phyloP scores from a whole-genome alignment of 495 filamentous ascomycete genomes.

The Tuber magnatum region DNA sequence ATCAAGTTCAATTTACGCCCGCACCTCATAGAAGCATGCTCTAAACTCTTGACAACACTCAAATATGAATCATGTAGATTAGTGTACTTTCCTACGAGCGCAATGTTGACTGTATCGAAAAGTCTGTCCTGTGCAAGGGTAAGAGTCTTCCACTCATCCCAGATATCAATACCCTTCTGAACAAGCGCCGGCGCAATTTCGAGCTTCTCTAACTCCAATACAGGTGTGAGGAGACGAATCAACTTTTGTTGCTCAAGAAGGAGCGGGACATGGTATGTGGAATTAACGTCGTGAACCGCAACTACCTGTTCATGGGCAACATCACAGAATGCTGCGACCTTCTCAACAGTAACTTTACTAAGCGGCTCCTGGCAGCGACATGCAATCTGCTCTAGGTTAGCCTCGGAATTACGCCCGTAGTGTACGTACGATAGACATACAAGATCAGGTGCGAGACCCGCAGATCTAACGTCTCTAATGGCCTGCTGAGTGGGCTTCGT shows the following conservation, averaged over 20 bases:
- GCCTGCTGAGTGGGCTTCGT: constrained; percentile 94
- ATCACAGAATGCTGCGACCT: constrained; percentile 82
- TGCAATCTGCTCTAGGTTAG: constrained; percentile 56
- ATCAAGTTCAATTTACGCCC: constrained; percentile 68
- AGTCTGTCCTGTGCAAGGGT: constrained; percentile 55
- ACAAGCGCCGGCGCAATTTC: constrained; percentile 47
- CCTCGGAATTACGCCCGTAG: constrained; percentile 1
- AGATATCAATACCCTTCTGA: constrained; percentile 55
- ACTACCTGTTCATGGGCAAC: constrained; percentile 74
- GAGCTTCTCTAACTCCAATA: constrained; percentile 54
- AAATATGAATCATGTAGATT: constrained; percentile 77
- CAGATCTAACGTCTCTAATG: constrained; percentile 65
- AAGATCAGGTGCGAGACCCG: constrained; percentile 78
- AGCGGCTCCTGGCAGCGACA: constrained; percentile 77
- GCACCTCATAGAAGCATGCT: constrained; percentile 86
- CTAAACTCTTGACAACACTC: constrained; percentile 72
- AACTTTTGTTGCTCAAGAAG: constrained; percentile 77
- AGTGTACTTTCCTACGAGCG: constrained; percentile 86
- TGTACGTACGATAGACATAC: constrained; percentile 42
- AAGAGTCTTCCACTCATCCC: constrained; percentile 67
- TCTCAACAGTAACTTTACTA: constrained; percentile 65
- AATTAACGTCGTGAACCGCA: constrained; percentile 73
- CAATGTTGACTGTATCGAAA: constrained; percentile 68
- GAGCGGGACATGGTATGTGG: constrained; percentile 86
- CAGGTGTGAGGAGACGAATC: constrained; percentile 52